Evolutionary conservation across 1,284 basidiomycete species (phyloP), one percentile per base, ranked within the genome.

Genomic region (Cutaneotrichosporon arboriforme): DNA sequence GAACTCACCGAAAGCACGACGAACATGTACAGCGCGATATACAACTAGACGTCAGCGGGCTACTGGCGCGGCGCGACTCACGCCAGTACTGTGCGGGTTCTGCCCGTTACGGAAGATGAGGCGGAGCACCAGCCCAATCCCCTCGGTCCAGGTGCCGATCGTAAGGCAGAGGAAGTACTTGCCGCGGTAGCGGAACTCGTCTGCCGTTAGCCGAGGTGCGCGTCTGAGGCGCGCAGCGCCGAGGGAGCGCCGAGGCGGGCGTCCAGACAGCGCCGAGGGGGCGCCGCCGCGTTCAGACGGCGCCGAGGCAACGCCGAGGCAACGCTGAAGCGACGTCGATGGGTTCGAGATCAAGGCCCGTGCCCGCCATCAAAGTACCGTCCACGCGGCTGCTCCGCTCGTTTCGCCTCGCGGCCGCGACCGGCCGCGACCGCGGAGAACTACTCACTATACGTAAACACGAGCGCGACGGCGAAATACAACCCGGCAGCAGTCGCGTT

Each of bases 401-500:
- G n/a, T n/a, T n/a, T n/a, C n/a, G n/a, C n/a, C n/a, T n/a, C n/a
- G n/a, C n/a, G n/a, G n/a, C n/a, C n/a, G n/a, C n/a, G n/a, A n/a
- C n/a, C n/a, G n/a, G n/a, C n/a, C n/a, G n/a, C n/a, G n/a, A n/a
- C n/a, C n/a, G n/a, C n/a, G n/a, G n/a, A n/a, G n/a, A n/a, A n/a
- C n/a, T 13, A 77, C 54, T 77, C 77, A 64, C 77, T 76, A 49
- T 73, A 77, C 3, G 80, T 77, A 63, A 86, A 80, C 1, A 73
- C 57, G 20, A 84, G 54, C n/a, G 79, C 83, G 9, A 79, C 77
- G 1, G 74, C n/a, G 22, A 83, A 61, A 42, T 84, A 76, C 14
- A 84, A 72, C 36, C 69, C 68, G 44, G 83, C 77, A 7, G 82
- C 80, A 36, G 84, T 70, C 10, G 72, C 79, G 1, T 84, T 84